Base-by-base conservation (phyloP, 768 basidiomycete species). In the Phlebiopsis flavidoalba region DNA sequence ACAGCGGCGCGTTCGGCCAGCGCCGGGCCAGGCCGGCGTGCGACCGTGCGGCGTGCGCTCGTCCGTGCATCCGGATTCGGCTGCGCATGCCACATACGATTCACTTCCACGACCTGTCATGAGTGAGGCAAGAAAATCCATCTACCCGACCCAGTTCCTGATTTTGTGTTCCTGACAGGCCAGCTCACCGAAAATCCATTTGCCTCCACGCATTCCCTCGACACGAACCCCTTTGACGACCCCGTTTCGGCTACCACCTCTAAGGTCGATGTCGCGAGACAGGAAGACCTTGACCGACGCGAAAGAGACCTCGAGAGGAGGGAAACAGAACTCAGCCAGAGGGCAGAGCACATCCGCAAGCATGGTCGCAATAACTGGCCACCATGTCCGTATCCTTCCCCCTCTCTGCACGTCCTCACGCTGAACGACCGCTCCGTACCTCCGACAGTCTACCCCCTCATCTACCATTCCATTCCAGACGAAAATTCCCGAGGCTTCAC, bases 331-430 rank as follows among this genome's bases (percentile, higher is more conserved):
- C 79, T 93, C 61, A 80, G 76, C 64, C 77, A 82, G 66, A 87
- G 84, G 69, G 80, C 86, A 21, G 86, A 91, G 52, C 77, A 86
- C 65, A 81, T 93, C 56, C 78, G 87, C 66, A 81, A 73, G 53
- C 85, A 90, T 69, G 93, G 93, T 40, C 84, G 86, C 65, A 95
- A 91, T 71, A 99, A 99, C 75, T 99, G 91, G 87, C 96, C 96
- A 36, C 85, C 85, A 14, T 95, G 94, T 90, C 66, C 70, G 90
- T 62, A 33, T 59, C 43, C 36, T 10, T 33, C 17, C 24, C 11
- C 22, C 47, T 56, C 5, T 50, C 37, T 60, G 57, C 59, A 47
- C 48, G 55, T 22, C 48, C 35, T 36, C 49, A n/a, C 43, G 7
- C 46, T 57, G 35, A 59, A 59, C 36, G 14, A 19, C 54, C 40